Base-by-base conservation (phyloP, 2,329 filamentous ascomycete genomes). In the Elsinoe perseae region DNA sequence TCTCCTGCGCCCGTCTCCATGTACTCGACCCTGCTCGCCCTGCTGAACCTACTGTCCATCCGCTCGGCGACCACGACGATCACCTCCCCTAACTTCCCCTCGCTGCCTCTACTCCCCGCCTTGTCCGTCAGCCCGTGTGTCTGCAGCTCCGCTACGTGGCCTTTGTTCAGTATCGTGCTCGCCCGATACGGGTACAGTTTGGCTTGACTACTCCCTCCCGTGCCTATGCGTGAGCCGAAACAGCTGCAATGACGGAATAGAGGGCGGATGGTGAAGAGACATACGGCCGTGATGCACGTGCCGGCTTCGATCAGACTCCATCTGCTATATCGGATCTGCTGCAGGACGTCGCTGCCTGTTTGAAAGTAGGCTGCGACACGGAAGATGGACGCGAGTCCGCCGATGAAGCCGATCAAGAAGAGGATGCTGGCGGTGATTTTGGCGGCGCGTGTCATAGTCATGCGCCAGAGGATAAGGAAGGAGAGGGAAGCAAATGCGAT, bases 221-320 rank as follows among this genome's bases (percentile, higher is more conserved):
- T 56, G 2, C 53, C 53, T 6, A 56, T 34, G 18, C 53, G 38
- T 12, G 23, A n/a, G 27, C 36, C 53, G 42, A 46, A 56, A 38
- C 53, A 52, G 14, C 10, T 34, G 20, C 28, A 42, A 9, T 56
- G 53, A 10, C 40, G 18, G 53, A 56, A 46, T 20, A 56, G 23
- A 16, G 53, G 53, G 3, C 53, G 38, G 9, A 56, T 14, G 10
- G 53, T 56, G 42, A 56, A 56, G 40, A 56, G 53, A 36, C 53
- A 56, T 14, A 44, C 53, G 18, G 53, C 53, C 4, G 53, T 56
- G 23, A 44, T 44, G 40, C 53, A 56, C 2, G 53, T 56, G n/a
- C 53, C 53, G 18, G 53, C 53, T 28, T 56, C 53, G 30, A 56
- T 56, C 38, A 56, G 23, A 21, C 53, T 56, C 53, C 53, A 56